These are phyloP conservation scores for Arabidopsis suecica DNA, from an alignment of 345 rosid species.

Conservation along the genomic window DNA sequence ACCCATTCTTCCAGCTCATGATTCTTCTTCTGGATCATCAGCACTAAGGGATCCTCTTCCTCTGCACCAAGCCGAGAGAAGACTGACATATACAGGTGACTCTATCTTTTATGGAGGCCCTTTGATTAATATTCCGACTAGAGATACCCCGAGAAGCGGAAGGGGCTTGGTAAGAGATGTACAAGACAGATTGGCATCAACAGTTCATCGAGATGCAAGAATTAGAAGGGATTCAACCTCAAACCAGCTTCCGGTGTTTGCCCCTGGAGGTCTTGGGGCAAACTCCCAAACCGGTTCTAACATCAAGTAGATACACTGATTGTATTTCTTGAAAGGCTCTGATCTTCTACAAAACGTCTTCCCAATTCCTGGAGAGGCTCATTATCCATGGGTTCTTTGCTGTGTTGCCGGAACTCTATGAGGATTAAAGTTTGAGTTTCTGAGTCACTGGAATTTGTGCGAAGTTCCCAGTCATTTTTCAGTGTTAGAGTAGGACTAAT, in stretches of 20 bases:
- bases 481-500: not conserved
- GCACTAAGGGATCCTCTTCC: constrained; percentile 50
- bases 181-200: constrained; percentile 58
- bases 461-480: not conserved
- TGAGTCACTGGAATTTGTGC: constrained; percentile 18
- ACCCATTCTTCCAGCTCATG: constrained; percentile 52
- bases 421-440: not conserved
- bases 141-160: constrained; percentile 61
- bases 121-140: constrained; percentile 57
- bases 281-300: constrained; percentile 54
- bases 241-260: constrained; percentile 87
- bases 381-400: not conserved
- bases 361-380: constrained; percentile 24
- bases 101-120: constrained; percentile 96
- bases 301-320: constrained; percentile 45
- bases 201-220: constrained; percentile 71
- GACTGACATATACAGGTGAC: constrained; percentile 78
- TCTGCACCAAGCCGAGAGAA: constrained; percentile 60
- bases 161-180: constrained; percentile 56
- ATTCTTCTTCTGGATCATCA: constrained; percentile 46
- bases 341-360: constrained; percentile 15
- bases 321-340: not conserved
- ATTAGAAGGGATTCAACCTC: constrained; percentile 77
- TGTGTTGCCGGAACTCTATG: constrained; percentile 11
- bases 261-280: constrained; percentile 57